phyloP scores from a whole-genome alignment of 202 grass and related monocot genomes.

The Zoysia matrella region DNA sequence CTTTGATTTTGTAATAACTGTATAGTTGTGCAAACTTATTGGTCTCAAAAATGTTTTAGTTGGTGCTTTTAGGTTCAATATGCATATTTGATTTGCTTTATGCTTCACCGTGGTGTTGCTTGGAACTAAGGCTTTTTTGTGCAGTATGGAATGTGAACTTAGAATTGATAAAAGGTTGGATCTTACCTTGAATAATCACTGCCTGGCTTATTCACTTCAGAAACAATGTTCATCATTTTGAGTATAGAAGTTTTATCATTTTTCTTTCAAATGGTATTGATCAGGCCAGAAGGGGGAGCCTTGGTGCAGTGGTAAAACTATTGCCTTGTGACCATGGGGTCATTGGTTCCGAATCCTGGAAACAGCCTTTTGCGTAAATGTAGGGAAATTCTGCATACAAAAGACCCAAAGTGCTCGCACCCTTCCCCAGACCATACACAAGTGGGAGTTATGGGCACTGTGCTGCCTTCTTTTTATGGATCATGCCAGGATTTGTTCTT shows the following conservation, averaged over 20 bases:
- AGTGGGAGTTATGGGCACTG: too few relatives aligned
- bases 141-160: not conserved
- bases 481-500: not conserved
- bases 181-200: not conserved
- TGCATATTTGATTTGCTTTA: conserved; percentile 8
- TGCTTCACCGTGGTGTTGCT: not conserved
- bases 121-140: not conserved
- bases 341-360: too few relatives aligned
- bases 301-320: too few relatives aligned
- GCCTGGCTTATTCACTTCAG: not conserved
- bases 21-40: conserved; percentile 4
- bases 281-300: not conserved
- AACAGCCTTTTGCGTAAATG: too few relatives aligned
- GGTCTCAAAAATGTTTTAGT: not conserved
- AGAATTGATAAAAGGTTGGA: not conserved
- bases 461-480: too few relatives aligned
- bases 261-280: not conserved
- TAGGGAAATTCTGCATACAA: too few relatives aligned
- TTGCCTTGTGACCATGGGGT: too few relatives aligned
- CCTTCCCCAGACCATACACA: too few relatives aligned
- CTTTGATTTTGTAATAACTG: not conserved
- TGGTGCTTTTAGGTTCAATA: not conserved
- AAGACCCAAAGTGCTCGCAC: too few relatives aligned
- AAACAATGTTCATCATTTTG: not conserved
- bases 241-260: not conserved